phyloP scores from a whole-genome alignment of 1,284 basidiomycete genomes.

The Sporisorium scitamineum region DNA sequence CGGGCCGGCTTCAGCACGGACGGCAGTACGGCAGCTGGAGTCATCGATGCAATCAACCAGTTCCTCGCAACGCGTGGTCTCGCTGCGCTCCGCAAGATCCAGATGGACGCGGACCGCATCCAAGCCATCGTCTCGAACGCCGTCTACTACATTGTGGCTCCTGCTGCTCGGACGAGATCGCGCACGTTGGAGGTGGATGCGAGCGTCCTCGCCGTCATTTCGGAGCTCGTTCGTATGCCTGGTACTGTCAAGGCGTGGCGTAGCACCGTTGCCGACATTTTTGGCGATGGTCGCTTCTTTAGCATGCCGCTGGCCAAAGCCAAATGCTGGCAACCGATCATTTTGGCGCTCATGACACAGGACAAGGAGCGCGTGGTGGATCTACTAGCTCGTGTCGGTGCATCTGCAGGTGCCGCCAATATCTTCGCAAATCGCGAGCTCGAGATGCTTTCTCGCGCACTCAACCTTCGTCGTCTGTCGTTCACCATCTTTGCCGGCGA shows the following conservation, averaged over 20 bases:
- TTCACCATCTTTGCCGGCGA: constrained; percentile 86
- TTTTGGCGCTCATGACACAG: constrained; percentile 82
- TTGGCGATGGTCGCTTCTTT: constrained; percentile 90
- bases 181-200: constrained; percentile 70
- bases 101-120: constrained; percentile 87
- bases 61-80: constrained; percentile 81
- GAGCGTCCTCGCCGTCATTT: constrained; percentile 75
- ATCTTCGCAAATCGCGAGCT: constrained; percentile 97
- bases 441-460: constrained; percentile 87
- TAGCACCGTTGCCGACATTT: constrained; percentile 80
- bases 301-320: constrained; percentile 76
- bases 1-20: neutral
- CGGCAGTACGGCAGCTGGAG: neutral
- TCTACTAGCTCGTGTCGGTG: constrained; percentile 72
- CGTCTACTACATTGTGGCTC: constrained; percentile 85
- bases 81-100: constrained; percentile 82
- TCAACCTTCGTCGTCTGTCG: constrained; percentile 87
- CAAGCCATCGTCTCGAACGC: constrained; percentile 82
- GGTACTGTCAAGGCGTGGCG: constrained; percentile 87
- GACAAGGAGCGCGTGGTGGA: constrained; percentile 90
- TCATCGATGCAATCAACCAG: constrained; percentile 74
- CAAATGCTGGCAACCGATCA: constrained; percentile 80
- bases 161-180: constrained; percentile 77
- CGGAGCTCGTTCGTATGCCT: constrained; percentile 82
- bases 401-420: constrained; percentile 83